Base-by-base conservation (phyloP, 139 green algal genomes). In the Axilococcus clingmanii region DNA sequence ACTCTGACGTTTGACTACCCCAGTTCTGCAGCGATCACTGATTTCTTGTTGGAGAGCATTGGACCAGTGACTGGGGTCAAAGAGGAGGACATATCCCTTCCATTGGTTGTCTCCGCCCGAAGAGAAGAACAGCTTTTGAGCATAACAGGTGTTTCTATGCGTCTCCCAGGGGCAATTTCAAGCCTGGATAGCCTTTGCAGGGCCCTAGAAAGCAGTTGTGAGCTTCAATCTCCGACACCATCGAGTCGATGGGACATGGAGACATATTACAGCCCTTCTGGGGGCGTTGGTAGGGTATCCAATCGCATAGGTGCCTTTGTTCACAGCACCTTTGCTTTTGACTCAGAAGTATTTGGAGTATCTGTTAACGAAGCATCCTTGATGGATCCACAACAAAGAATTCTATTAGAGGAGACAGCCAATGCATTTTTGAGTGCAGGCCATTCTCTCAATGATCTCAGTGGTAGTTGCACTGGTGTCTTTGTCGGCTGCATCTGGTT, bases 381-480 rank as follows among this genome's bases (percentile, higher is more conserved):
- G 20, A 89, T 94, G 78, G 83, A 92, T 57, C 82, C 82, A 1
- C 83, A 92, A 59, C 69, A 83, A 57, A 71, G 83, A 14, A 32
- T 92, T 42, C 72, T 89, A 40, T 55, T 89, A 36, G 70, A 87
- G 46, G 61, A 87, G 27, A 58, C 52, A 30, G 22, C 40, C 29
- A 43, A 38, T 27, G 23, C 54, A 7, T 68, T 48, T 22, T 30
- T 48, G 4, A 37, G 49, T 32, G 61, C 54, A 7, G 41, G 30
- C 31, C 12, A 36, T 14, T 29, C 44, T 24, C 35, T 47, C 9
- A 0, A n/a, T 23, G 44, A 34, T 22, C 57, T 84, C 33, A 27
- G 19, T 19, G 72, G 66, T 40, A 71, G 49, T 29, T 64, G 68
- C 36, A 73, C 60, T 14, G 63, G 68, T 30, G 74, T 81, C 3